Base-by-base conservation (phyloP, 192 early-diverging fungal species). In the Rhizophagus sp. region DNA sequence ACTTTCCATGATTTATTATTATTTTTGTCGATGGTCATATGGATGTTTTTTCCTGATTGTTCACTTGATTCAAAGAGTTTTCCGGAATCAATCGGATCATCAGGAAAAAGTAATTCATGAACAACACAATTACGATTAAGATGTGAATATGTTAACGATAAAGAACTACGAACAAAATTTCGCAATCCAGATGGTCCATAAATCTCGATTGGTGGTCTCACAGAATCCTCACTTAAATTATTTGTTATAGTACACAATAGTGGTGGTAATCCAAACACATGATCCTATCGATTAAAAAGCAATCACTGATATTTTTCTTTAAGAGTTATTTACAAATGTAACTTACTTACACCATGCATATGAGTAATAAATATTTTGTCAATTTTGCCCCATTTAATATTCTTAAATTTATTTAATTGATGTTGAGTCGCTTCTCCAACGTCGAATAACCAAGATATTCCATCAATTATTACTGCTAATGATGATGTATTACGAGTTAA, bases 391-490 rank as follows among this genome's bases (percentile, higher is more conserved):
- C 82, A 81, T 39, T 79, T 83, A 17, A 86, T 39, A n/a, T 76
- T 67, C 17, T 79, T 82, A 47, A 47, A 47, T 75, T 84, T 81
- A 63, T 82, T 84, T n/a, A 90, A 76, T 57, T 89, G 89, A 73
- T 90, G 89, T 64, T 90, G 89, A 2, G 88, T 87, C 24, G 83
- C 88, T 76, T 90, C 89, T 36, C 89, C 89, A 68, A 83, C 85
- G 47, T 90, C 89, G 81, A 90, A 85, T 34, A 90, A 34, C 79
- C 83, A 87, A 27, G 83, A 69, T 17, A 86, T 82, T 17, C 86
- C 85, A 25, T 87, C 78, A 4, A 84, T 10, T 15, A 83, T 80
- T 3, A 90, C 12, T 15, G 87, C 88, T 52, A 90, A 85, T 2
- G 83, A 68, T 44, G 87, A 87, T 72, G 89, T 88, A 67, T 89